Evolutionary conservation across 108 stramenopile species (phyloP), one percentile per base, ranked within the genome.

Genomic region (Cyclostephanos tholiformis): DNA sequence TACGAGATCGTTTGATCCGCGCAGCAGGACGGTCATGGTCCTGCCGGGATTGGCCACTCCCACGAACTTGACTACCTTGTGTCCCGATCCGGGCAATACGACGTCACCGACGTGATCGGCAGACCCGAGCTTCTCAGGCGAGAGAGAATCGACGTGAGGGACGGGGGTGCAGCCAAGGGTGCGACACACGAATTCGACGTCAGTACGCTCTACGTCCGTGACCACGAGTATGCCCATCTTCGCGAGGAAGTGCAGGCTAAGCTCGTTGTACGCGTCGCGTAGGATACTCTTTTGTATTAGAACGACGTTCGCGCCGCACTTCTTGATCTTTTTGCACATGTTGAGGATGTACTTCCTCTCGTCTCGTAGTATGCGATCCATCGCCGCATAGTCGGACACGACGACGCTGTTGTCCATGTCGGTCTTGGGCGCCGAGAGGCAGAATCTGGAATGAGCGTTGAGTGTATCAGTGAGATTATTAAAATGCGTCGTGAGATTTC

Each of bases 351-450:
- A 92, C 76, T 98, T 99, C 41, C 98, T 88, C 84, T 99, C 99
- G 69, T 98, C 98, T 23, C 97, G 88, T 16, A 99, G 86, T 63
- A 99, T 95, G 17, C 99, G 95, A 84, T 99, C 99, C 99, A 99
- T 99, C 74, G 97, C 95, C 35, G 97, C 97, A 80, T 99, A 99
- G 82, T 99, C 99, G 16, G 85, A 87, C 29, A 99, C 97, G 20
- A 99, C 97, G 32, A 99, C 97, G 70, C 92, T 98, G 86, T 99
- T 99, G 90, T 99, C 99, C 96, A 99, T 99, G 84, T 99, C 99
- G 13, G 98, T 99, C 85, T 99, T 99, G 72, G 99, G 99, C 27
- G 99, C 99, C 14, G 93, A 95, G 22, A 99, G 90, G 86, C 97
- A 97, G 90, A 97, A 99, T 81, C 69, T 77, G 59, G n/a, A n/a